Evolutionary conservation across 495 filamentous ascomycete genomes (phyloP).

Genomic region (Penicillium roqueforti): DNA sequence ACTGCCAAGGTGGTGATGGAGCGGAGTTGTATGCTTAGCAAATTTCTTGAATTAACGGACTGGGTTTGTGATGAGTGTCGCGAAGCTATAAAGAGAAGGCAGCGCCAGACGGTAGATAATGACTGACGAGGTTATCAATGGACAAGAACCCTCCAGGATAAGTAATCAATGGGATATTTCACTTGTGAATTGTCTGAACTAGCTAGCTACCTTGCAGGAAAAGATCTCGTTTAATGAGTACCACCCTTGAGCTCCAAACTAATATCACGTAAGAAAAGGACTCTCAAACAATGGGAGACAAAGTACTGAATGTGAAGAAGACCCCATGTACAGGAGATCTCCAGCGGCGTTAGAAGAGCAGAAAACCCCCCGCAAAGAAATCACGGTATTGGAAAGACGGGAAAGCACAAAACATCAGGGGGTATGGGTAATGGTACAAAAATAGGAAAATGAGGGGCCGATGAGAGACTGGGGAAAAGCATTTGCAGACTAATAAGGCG

Average conservation of each 20-base stretch:
- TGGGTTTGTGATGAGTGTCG: too few relatives aligned
- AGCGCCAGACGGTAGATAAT: too few relatives aligned
- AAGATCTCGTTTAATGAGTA: neutral
- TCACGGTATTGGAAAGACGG: conserved; percentile 12
- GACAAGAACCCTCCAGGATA: neutral
- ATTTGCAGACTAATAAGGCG: conserved; percentile 58
- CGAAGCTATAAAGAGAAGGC: too few relatives aligned
- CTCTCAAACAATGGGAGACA: neutral
- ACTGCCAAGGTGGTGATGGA: too few relatives aligned
- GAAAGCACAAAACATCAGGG: conserved; percentile 28
- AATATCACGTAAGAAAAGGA: neutral
- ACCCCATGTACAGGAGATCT: neutral
- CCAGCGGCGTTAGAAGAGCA: neutral
- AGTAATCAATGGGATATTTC: neutral
- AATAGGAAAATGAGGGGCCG: conserved; percentile 9
- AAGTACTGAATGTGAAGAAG: neutral
- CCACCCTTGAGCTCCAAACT: neutral
- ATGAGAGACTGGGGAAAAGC: conserved; percentile 1
- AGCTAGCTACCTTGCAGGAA: neutral
- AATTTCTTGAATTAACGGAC: too few relatives aligned
- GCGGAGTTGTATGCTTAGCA: too few relatives aligned
- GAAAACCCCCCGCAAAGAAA: neutral
- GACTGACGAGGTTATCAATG: too few relatives aligned
- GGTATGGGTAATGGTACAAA: conserved; percentile 39
- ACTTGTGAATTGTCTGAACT: conserved; percentile 1